Evolutionary conservation across 352 stramenopile species (phyloP).

Genomic region (Plasmopara muralis): DNA sequence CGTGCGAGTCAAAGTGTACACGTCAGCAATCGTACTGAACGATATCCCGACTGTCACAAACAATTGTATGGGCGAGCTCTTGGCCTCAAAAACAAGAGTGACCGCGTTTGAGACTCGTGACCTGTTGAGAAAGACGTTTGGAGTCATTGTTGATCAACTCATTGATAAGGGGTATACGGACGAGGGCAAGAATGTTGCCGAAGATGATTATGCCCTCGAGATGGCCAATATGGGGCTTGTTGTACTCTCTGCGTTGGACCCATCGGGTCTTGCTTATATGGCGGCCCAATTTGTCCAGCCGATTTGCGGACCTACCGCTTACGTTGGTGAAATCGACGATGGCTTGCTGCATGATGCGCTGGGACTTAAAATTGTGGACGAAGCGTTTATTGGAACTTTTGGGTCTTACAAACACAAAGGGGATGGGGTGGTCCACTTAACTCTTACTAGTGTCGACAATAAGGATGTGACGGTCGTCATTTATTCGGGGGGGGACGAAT

Average conservation of each 20-base stretch:
- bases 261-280: conserved; percentile 34
- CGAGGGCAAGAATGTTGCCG: conserved; percentile 9
- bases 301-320: conserved; percentile 40
- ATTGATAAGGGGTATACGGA: conserved; percentile 12
- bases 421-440: conserved; percentile 26
- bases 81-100: conserved; percentile 9
- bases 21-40: conserved; percentile 11
- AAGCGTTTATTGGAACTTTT: conserved; percentile 36
- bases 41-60: conserved; percentile 20
- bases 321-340: conserved; percentile 44
- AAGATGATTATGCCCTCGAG: conserved; percentile 29
- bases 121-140: conserved; percentile 18
- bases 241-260: conserved; percentile 37
- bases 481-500: conserved; percentile 26
- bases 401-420: conserved; percentile 35
- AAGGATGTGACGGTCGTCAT: conserved; percentile 17
- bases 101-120: conserved; percentile 19
- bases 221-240: conserved; percentile 36
- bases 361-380: conserved; percentile 17
- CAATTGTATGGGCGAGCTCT: conserved; percentile 19
- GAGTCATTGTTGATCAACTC: conserved; percentile 18
- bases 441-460: conserved; percentile 31
- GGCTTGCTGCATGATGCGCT: conserved; percentile 26
- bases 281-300: conserved; percentile 46
- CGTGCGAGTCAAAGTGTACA: conserved; percentile 13